A percentile compares a stretch with the other conserved stretches of the same genome.
Conservation (phyloP, 2,329 filamentous ascomycete genomes). For the Neonectria neomacrospora region DNA sequence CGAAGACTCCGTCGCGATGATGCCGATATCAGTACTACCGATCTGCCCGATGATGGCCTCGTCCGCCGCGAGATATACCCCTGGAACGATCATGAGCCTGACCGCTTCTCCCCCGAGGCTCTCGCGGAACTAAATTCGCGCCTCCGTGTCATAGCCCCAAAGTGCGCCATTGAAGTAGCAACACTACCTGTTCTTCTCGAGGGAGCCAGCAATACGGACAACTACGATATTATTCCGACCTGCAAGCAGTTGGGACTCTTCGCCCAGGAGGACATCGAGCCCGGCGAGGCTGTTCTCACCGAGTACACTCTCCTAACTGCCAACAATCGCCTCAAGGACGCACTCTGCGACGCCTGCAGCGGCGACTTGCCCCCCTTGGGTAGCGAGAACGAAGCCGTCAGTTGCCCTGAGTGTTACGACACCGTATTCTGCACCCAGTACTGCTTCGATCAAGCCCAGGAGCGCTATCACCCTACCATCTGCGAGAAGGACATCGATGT, state of each 20-base stretch:
- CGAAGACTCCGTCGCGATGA: constrained; percentile 59
- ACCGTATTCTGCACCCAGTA: constrained; percentile 73
- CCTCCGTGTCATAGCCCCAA: constrained; percentile 77
- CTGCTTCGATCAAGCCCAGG: constrained; percentile 68
- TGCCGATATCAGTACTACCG: constrained; percentile 56
- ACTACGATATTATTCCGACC: constrained; percentile 63
- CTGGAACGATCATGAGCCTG: constrained; percentile 75
- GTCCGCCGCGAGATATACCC: constrained; percentile 78
- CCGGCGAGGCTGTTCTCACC: constrained; percentile 79
- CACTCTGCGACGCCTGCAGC: constrained; percentile 91
- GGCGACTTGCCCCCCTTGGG: constrained; percentile 72
- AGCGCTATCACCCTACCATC: constrained; percentile 71
- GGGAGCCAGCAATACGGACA: constrained; percentile 61
- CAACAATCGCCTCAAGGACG: constrained; percentile 87
- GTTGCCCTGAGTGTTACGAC: constrained; percentile 71
- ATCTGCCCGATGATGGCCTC: constrained; percentile 75
- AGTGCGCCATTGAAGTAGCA: constrained; percentile 81
- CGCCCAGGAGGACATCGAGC: constrained; percentile 80
- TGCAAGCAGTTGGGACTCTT: constrained; percentile 90
- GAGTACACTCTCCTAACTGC: constrained; percentile 91
- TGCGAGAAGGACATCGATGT: constrained; percentile 75
- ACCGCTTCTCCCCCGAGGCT: constrained; percentile 76
- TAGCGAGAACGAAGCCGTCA: constrained; percentile 58
- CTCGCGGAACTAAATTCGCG: constrained; percentile 77
- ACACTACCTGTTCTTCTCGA: constrained; percentile 78